phyloP scores from a whole-genome alignment of 129 eudicot genomes.

The Flaveria sonorensis region DNA sequence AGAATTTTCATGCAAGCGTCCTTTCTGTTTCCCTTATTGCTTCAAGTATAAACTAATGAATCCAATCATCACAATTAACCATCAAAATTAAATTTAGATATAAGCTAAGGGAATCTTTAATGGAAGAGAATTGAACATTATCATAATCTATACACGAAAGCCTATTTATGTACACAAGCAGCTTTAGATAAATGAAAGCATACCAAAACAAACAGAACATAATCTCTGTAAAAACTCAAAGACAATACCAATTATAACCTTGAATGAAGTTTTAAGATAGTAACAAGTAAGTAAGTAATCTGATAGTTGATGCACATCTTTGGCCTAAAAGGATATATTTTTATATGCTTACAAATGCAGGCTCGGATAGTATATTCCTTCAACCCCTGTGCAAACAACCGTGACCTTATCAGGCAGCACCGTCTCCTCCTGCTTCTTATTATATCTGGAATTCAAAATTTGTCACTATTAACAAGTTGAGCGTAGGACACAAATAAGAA shows the following conservation, averaged over 20 bases:
- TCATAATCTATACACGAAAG: background rate
- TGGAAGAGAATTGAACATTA: background rate
- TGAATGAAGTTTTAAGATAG: constrained; percentile 1
- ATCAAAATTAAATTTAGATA: background rate
- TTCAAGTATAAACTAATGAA: background rate
- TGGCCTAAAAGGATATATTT: background rate
- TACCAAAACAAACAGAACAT: background rate
- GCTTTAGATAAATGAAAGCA: background rate
- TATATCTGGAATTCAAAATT: constrained; percentile 33
- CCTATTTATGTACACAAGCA: background rate
- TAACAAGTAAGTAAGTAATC: constrained; percentile 1
- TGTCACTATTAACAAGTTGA: background rate
- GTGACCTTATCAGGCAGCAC: constrained; percentile 67
- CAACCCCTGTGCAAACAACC: constrained; percentile 74
- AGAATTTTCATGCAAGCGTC: background rate
- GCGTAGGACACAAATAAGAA: constrained; percentile 1
- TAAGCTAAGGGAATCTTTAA: constrained; percentile 5
- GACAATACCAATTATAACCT: background rate
- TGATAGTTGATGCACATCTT: constrained; percentile 1
- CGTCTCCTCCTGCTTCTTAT: constrained; percentile 52
- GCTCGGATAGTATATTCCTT: constrained; percentile 80
- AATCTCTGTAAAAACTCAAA: background rate
- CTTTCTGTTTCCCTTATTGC: background rate
- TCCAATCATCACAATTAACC: background rate
- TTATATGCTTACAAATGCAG: constrained; percentile 79